Percentiles rank a stretch among this genome's conserved stretches.
phyloP scores from a whole-genome alignment of 345 rosid genomes.

The Citrus hindsii region DNA sequence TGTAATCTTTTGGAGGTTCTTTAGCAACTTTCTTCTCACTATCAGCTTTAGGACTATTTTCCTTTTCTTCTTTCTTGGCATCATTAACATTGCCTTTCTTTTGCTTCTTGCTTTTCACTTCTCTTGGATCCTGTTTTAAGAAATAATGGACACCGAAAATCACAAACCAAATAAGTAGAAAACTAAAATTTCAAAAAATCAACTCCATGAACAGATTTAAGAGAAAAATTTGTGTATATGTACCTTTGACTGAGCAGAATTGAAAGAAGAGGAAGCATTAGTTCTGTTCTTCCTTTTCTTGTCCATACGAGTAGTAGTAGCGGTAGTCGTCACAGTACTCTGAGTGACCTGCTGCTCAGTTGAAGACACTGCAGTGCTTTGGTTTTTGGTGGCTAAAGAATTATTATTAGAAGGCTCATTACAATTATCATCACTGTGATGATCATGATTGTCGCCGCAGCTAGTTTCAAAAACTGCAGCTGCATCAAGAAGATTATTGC shows the following conservation, averaged over 20 bases:
- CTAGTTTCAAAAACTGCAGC: conserved; percentile 11
- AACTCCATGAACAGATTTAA: neutral
- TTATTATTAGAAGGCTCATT: conserved; percentile 24
- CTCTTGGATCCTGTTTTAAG: conserved; percentile 32
- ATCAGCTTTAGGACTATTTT: conserved; percentile 21
- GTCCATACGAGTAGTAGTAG: conserved; percentile 1
- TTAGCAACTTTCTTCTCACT: conserved; percentile 29
- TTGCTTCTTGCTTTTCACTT: conserved; percentile 48
- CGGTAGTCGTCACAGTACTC: conserved; percentile 4
- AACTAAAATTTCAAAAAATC: neutral
- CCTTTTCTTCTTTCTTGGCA: conserved; percentile 23
- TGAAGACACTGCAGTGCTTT: conserved; percentile 36
- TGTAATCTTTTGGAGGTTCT: conserved; percentile 56
- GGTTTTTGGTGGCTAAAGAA: conserved; percentile 31
- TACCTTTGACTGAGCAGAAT: conserved; percentile 43
- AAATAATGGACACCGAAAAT: conserved; percentile 6
- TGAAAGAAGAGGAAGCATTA: conserved; percentile 17
- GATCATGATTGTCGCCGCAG: conserved; percentile 12
- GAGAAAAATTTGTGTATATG: neutral
- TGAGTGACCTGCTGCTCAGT: conserved; percentile 52
- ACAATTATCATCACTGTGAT: conserved; percentile 21
- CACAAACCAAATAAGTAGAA: neutral
- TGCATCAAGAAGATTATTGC: conserved; percentile 3
- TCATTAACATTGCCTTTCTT: conserved; percentile 32
- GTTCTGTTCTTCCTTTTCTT: conserved; percentile 34